These are phyloP conservation scores for Plantago elongata DNA, from an alignment of 257 asterid genomes.

Conservation along the genomic window DNA sequence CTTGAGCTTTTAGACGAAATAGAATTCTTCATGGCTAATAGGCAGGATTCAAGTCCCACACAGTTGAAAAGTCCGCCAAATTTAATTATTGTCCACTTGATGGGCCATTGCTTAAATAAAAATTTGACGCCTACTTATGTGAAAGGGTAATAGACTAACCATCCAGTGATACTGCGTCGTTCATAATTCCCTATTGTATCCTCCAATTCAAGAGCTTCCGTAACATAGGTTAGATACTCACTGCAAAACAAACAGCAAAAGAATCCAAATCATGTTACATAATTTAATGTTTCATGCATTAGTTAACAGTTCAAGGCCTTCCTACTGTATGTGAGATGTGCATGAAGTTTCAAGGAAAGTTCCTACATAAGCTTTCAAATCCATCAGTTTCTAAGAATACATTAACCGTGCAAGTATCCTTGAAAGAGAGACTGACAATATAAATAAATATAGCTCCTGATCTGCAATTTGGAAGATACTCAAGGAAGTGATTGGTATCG, in stretches of 20 bases:
- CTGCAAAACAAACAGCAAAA: constrained; percentile 45
- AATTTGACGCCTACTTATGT: constrained; percentile 11
- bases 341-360: neutral
- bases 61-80: too few relatives aligned
- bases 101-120: constrained; percentile 12
- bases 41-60: too few relatives aligned
- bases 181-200: constrained; percentile 91
- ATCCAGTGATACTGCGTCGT: constrained; percentile 77
- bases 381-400: neutral
- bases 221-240: constrained; percentile 82
- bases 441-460: neutral
- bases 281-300: constrained; percentile 7
- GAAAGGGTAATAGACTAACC: constrained; percentile 52
- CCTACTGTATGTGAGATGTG: neutral
- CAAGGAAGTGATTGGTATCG: too few relatives aligned
- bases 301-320: neutral
- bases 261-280: constrained; percentile 7
- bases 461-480: neutral
- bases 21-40: too few relatives aligned
- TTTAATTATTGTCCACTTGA: too few relatives aligned
- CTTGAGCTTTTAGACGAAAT: too few relatives aligned
- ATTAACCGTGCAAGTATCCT: neutral
- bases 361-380: neutral
- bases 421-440: neutral
- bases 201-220: constrained; percentile 97